Conservation (phyloP, 106 monocot species). For the Acorus calamus region DNA sequence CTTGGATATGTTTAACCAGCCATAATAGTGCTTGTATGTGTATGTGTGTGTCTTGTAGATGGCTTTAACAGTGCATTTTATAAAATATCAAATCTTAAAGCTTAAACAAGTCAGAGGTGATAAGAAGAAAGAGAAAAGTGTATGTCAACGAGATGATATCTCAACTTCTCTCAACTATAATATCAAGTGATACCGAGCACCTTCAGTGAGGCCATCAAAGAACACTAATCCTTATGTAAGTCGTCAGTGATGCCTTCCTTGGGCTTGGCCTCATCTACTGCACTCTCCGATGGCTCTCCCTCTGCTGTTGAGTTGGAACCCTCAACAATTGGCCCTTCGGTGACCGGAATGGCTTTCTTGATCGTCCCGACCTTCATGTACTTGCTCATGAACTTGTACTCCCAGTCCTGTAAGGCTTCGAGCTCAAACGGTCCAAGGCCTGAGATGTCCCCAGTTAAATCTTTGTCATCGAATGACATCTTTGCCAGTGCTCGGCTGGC, state of each 20-base stretch:
- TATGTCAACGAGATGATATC: no score
- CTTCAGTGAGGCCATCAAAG: no score
- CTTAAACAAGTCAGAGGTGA: no score
- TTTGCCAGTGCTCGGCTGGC: slow-evolving; percentile 82
- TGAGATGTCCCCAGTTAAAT: slow-evolving; percentile 63
- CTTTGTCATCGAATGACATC: slow-evolving; percentile 76
- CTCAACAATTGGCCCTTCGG: slow-evolving; percentile 1
- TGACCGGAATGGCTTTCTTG: slow-evolving; percentile 16
- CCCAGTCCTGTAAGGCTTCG: slow-evolving; percentile 75
- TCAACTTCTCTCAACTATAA: not conserved
- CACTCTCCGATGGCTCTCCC: not conserved
- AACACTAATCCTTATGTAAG: no score
- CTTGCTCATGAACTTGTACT: slow-evolving; percentile 81
- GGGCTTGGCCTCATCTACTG: not conserved
- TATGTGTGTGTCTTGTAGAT: no score
- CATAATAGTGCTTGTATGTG: no score
- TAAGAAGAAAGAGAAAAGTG: no score
- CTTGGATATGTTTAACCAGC: no score
- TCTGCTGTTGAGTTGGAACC: slow-evolving; percentile 5
- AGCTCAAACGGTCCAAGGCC: slow-evolving; percentile 66
- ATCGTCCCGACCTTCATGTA: slow-evolving; percentile 68
- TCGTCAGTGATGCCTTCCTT: not conserved
- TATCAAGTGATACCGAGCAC: no score
- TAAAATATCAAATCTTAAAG: no score
- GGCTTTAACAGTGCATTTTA: no score